Base-by-base conservation (phyloP, 2,329 filamentous ascomycete species). In the Calycina herbarum region DNA sequence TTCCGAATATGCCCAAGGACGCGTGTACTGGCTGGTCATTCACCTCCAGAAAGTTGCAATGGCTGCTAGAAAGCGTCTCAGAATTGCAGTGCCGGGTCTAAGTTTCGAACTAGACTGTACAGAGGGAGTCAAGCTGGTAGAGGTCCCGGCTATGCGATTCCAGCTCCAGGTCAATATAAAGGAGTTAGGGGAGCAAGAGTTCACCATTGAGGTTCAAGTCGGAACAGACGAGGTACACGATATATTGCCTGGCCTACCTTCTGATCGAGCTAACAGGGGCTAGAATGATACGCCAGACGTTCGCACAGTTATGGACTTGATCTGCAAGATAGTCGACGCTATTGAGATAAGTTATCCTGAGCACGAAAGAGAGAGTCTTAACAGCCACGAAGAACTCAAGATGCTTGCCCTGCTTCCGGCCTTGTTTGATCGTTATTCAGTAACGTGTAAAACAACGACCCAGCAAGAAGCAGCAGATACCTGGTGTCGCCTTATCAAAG, bases 291-390 rank as follows among this genome's bases (percentile, higher is more conserved):
- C 20, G 20, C 20, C 20, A 20, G 20, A 20, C 20, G 20, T 20
- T 20, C 20, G 57, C n/a, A 29, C 38, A 58, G 57, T 58, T 15
- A 58, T 58, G 33, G 57, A 58, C 33, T 33, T 58, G 31, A 38
- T 58, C 57, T 58, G 31, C 57, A 5, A 58, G 57, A n/a, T 11
- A 58, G 57, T 58, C 57, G 31, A 58, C 57, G 57, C 57, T 58
- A 58, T 58, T 33, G 57, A 58, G 57, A 58, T 7, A 58, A 2
- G 57, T 58, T 58, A 58, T 33, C 57, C 57, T 35, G 31, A 58
- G 57, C 29, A 58, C 33, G 31, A 58, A 58, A 29, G 57, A 58
- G 57, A 58, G 57, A 20, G 13, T n/a, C 57, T n/a, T 10, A 38
- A 58, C 57, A 20, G 20, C 20, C 20, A 20, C 20, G 20, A 20